Percentiles rank a stretch among this genome's conserved stretches.
Evolutionary conservation across 192 early-diverging fungal species (phyloP).

Genomic region (Podila epigama): DNA sequence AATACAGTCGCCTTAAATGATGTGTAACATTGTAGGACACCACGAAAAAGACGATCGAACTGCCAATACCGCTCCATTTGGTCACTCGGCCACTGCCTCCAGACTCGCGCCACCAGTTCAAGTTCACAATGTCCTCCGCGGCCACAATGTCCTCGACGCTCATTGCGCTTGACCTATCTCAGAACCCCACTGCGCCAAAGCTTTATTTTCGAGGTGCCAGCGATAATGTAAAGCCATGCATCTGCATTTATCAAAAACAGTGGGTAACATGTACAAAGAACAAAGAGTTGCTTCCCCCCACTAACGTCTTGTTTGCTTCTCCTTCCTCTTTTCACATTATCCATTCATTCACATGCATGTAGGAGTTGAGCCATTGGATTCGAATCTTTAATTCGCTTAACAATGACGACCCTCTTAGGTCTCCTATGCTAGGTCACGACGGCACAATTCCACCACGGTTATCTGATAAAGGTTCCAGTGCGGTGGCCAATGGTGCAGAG

Average conservation of each 20-base stretch:
- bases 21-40: conserved; percentile 11
- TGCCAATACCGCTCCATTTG: conserved; percentile 17
- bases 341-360: neutral
- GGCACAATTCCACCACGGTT: conserved; percentile 7
- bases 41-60: conserved; percentile 27
- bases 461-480: neutral
- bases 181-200: conserved; percentile 16
- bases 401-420: neutral
- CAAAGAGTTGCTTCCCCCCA: too few species aligned
- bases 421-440: neutral
- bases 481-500: neutral
- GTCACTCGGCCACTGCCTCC: conserved; percentile 3
- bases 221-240: conserved; percentile 19
- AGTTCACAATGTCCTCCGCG: neutral
- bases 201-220: conserved; percentile 37
- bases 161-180: conserved; percentile 14
- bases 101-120: conserved; percentile 13
- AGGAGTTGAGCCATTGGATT: conserved; percentile 43
- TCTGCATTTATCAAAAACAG: neutral
- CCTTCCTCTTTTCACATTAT: neutral
- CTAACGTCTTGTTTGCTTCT: neutral
- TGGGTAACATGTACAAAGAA: too few species aligned
- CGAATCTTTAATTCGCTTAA: conserved; percentile 41
- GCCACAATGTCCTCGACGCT: conserved; percentile 17
- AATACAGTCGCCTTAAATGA: neutral